Conservation (phyloP, 129 eudicot genomes). For the Tagetes patula region DNA sequence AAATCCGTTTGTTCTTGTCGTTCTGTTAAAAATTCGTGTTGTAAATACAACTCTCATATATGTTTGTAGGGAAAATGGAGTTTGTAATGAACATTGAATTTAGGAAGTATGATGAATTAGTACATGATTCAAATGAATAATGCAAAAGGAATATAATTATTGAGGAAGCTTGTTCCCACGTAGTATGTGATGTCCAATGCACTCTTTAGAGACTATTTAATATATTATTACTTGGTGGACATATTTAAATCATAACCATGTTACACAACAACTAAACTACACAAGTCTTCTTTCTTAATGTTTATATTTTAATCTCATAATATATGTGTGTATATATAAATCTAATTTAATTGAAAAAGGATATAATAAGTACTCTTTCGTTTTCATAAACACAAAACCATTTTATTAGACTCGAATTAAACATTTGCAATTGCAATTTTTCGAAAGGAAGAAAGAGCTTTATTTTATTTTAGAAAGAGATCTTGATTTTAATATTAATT, state of each 20-base stretch:
- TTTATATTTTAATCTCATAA: not conserved
- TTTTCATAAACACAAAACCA: not conserved
- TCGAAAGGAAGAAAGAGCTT: not conserved
- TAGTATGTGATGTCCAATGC: constrained; percentile 29
- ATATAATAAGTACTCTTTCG: not conserved
- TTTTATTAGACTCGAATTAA: not conserved
- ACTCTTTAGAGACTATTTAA: constrained; percentile 25
- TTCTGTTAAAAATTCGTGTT: too few species aligned
- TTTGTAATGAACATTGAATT: constrained; percentile 13
- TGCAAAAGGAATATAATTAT: constrained; percentile 39
- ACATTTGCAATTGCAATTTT: not conserved
- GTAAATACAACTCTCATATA: not conserved
- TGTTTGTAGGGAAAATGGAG: not conserved
- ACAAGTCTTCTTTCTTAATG: constrained; percentile 22
- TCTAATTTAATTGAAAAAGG: not conserved
- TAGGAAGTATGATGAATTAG: constrained; percentile 4
- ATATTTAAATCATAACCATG: constrained; percentile 39
- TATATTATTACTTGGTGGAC: constrained; percentile 25
- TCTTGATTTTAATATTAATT: not conserved
- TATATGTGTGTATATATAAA: not conserved
- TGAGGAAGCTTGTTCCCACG: constrained; percentile 34
- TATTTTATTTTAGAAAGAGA: constrained; percentile 4
- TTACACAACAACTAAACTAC: constrained; percentile 30
- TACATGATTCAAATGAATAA: constrained; percentile 12
- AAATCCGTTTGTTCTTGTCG: too few species aligned